Percentiles rank a stretch among this genome's conserved stretches.
Evolutionary conservation across 306 rosid genomes (phyloP).

Genomic region (Alnus rubra): DNA sequence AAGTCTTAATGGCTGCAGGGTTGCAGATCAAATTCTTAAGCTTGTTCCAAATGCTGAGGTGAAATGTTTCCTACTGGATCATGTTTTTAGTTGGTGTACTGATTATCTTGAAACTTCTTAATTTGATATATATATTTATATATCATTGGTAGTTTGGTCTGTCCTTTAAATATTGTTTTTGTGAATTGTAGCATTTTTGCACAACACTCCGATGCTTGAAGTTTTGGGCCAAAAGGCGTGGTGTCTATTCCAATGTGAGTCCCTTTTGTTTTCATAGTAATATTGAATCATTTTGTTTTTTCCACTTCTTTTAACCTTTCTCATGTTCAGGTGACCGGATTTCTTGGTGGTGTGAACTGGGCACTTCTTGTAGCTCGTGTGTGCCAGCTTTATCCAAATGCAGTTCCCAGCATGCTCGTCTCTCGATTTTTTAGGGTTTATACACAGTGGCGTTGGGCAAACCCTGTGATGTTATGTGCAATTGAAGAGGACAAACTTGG

Average conservation of each 20-base stretch:
- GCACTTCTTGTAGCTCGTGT: conserved; percentile 94
- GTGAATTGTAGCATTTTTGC: conserved; percentile 59
- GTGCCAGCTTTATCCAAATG: conserved; percentile 95
- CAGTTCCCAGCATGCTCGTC: conserved; percentile 91
- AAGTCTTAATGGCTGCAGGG: conserved; percentile 95
- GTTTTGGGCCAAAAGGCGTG: conserved; percentile 93
- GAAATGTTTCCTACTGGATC: not conserved
- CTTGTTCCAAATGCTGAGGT: conserved; percentile 96
- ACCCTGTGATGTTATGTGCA: conserved; percentile 86
- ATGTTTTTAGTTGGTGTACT: not conserved
- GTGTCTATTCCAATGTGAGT: conserved; percentile 93
- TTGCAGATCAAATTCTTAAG: conserved; percentile 96
- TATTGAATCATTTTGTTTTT: not conserved
- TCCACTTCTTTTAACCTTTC: not conserved
- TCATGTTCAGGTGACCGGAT: conserved; percentile 77
- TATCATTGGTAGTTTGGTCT: not conserved
- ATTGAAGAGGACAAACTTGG: conserved; percentile 89
- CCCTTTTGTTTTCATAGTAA: not conserved
- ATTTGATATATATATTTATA: not conserved
- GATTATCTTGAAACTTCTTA: not conserved
- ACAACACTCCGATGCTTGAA: conserved; percentile 83
- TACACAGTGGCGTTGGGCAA: conserved; percentile 99
- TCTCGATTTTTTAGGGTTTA: conserved; percentile 91
- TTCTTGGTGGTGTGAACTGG: conserved; percentile 97
- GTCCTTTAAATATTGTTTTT: not conserved